Evolutionary conservation across 495 filamentous ascomycete genomes (phyloP), one percentile per base, ranked within the genome.

Genomic region (Podospora appendiculata): DNA sequence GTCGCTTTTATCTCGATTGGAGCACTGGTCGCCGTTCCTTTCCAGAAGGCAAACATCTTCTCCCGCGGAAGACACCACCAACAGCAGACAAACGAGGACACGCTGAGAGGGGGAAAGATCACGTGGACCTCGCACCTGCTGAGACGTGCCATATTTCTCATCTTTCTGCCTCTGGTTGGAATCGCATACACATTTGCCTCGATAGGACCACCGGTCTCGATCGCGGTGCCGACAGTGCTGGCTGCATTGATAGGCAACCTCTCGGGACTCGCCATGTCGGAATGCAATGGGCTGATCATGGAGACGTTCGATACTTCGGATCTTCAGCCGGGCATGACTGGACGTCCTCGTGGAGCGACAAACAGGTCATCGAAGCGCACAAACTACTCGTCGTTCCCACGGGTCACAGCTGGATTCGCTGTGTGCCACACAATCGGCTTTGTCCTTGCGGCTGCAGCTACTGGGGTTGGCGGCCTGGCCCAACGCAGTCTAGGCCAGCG

Each of bases 221-320:
- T 79, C 41, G 77, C 78, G 34, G 63, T 84, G 8, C 87, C 86
- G 1, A 79, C 79, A n/a, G 47, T 85, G 32, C 80, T 89, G 53
- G 85, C 84, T 12, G 81, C 78, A 3, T 55, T 82, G 18, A 78
- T 89, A 14, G 84, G 82, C 11, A 85, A 86, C 54, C 71, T 87
- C 12, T 84, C 81, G 3, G 83, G 81, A 40, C 77, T 90, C 18
- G 86, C 83, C 32, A 83, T 90, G 41, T 79, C 86, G 9, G 87
- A 90, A 65, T 88, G 85, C 64, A 76, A 84, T 53, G 83, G 86
- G 5, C 69, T 90, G 47, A 75, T 90, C 66, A 90, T 89, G 87
- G 87, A 90, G 59, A 83, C 83, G 16, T 90, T 80, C 61, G 87
- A 90, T 63, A 85, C 82, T 6, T 87, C 83, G 17, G 87, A 90